Conservation (phyloP, 2,329 filamentous ascomycete genomes). For the Diaporthe sp. region DNA sequence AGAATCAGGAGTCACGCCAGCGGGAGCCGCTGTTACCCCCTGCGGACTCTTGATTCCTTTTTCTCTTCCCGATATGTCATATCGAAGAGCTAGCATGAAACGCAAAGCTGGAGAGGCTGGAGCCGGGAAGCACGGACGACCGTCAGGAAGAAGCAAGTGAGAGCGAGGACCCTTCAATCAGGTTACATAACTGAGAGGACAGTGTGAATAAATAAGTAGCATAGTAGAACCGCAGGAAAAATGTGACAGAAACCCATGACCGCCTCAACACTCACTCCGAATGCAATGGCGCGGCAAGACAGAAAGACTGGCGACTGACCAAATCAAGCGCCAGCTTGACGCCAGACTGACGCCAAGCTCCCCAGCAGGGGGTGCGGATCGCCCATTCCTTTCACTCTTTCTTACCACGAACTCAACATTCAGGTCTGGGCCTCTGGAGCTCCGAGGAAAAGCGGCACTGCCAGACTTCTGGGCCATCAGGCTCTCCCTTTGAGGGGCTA, state of each 20-base stretch:
- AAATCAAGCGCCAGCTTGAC: constrained; percentile 17
- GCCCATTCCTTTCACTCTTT: background rate
- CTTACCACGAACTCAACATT: background rate
- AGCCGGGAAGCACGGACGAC: constrained; percentile 21
- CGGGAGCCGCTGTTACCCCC: constrained; percentile 17
- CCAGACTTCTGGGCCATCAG: background rate
- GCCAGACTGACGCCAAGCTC: background rate
- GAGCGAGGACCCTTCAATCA: background rate
- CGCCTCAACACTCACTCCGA: background rate
- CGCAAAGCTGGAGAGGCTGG: background rate
- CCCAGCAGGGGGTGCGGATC: background rate
- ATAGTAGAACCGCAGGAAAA: background rate
- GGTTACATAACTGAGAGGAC: background rate
- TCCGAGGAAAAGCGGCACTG: background rate
- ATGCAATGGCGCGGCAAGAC: background rate
- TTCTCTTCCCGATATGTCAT: constrained; percentile 20
- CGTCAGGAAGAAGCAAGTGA: constrained; percentile 32
- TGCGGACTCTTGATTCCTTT: constrained; percentile 27
- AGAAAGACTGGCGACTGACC: background rate
- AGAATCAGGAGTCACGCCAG: constrained; percentile 29
- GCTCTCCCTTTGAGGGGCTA: constrained; percentile 17
- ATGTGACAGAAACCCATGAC: background rate
- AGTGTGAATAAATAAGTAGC: background rate
- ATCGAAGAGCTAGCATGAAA: constrained; percentile 10
- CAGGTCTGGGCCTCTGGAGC: background rate